Base-by-base conservation (phyloP, 139 green algal genomes). In the Chlamydomonas sp. region DNA sequence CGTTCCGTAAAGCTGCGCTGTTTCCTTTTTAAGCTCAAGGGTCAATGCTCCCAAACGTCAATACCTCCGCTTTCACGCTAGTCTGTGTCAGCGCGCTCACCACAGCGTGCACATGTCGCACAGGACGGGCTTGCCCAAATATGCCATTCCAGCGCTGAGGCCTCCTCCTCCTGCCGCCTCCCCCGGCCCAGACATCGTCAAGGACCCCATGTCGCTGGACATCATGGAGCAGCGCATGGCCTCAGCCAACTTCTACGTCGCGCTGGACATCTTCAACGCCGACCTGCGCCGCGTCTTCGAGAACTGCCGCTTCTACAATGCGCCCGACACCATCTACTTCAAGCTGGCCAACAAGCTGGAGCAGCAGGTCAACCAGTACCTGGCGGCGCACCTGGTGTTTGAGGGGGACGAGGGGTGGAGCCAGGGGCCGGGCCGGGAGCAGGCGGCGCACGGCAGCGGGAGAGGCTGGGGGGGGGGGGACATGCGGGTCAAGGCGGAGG, bases 251-350 rank as follows among this genome's bases (percentile, higher is more conserved):
- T 99, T 96, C 90, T 99, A 99, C 94, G 31, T 93, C 66, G 98
- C 93, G 0, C 92, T 99, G 17, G 96, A 99, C 80, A 98, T 99
- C 60, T 99, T 99, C 87, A 88, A 90, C 14, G 97, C 96, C 7
- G 97, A 99, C 90, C 91, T 99, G 67, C 83, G 90, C 15, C 94
- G 95, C 87, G 98, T 99, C 84, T 97, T 97, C 67, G 88, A 91
- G 63, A 99, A 99, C 91, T 95, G 93, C 91, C 84, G 94, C 59
- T 93, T 94, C 14, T 99, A 99, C 93, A 99, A 99, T 90, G 85
- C 92, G 3, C 88, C 93, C 5, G 95, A 98, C 20, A 98, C 97
- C 58, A 88, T 97, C 31, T 99, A 97, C 89, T 96, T 95, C 91
- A 98, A 99, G 91, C 81, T 88, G 49, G 95, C 95, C 5, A 94